Percentiles rank a stretch among this genome's conserved stretches.
phyloP scores from a whole-genome alignment of 441 rosid species.

The Adansonia madagascariensis region DNA sequence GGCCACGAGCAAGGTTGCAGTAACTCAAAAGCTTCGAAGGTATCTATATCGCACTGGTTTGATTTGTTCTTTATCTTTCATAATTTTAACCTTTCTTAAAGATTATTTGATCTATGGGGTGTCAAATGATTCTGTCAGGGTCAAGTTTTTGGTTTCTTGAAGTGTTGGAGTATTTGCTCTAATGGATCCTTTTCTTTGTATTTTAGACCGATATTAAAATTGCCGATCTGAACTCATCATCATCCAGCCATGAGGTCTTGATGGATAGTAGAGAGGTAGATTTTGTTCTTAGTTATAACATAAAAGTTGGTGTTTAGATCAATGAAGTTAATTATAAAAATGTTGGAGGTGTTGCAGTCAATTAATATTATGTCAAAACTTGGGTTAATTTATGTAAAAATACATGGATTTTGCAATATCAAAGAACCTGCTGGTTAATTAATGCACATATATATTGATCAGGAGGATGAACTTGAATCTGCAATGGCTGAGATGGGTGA shows the following conservation, averaged over 20 bases:
- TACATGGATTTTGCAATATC: neutral
- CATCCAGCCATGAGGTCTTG: slow-evolving; percentile 32
- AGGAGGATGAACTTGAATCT: slow-evolving; percentile 65
- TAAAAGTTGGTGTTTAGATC: neutral
- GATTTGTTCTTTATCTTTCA: neutral
- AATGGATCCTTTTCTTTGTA: neutral
- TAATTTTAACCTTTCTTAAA: neutral
- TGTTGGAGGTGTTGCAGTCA: neutral
- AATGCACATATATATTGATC: slow-evolving; percentile 4
- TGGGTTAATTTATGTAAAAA: neutral
- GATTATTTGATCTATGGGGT: neutral
- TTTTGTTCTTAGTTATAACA: neutral
- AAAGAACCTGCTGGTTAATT: neutral
- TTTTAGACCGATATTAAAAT: slow-evolving; percentile 29
- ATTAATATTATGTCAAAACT: neutral
- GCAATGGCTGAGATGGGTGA: slow-evolving; percentile 73
- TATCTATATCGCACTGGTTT: neutral
- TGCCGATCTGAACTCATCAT: slow-evolving; percentile 27
- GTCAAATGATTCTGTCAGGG: neutral
- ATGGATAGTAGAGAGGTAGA: slow-evolving; percentile 31
- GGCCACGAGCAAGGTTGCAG: slow-evolving; percentile 28
- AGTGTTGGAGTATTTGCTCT: neutral
- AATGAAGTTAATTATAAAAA: neutral
- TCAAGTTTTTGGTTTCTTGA: neutral
- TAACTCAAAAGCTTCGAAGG: slow-evolving; percentile 26